Conservation (phyloP, 768 basidiomycete genomes). For the Royoungia palumana region DNA sequence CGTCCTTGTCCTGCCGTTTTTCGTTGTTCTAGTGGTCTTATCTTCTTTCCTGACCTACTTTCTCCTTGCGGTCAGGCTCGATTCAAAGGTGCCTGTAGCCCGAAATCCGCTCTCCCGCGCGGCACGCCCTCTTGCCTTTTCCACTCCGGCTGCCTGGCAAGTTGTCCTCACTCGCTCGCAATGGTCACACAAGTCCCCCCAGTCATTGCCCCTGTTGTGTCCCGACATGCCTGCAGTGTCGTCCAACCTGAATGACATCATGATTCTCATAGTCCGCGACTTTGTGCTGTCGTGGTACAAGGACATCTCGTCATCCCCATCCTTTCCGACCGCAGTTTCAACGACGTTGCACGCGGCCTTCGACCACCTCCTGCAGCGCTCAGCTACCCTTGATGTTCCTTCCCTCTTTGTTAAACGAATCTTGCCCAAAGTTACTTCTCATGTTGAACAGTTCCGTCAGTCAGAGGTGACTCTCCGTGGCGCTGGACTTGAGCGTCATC, state of each 20-base stretch:
- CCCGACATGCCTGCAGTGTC: slow-evolving; percentile 65
- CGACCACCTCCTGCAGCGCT: slow-evolving; percentile 53
- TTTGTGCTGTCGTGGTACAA: slow-evolving; percentile 91
- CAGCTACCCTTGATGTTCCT: slow-evolving; percentile 63
- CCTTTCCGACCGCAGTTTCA: slow-evolving; percentile 87
- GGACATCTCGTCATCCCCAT: slow-evolving; percentile 77
- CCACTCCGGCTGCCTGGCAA: slow-evolving; percentile 94
- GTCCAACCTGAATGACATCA: slow-evolving; percentile 71
- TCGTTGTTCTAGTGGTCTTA: slow-evolving; percentile 47
- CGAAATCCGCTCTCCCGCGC: slow-evolving; percentile 47
- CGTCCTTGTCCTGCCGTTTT: slow-evolving; percentile 59
- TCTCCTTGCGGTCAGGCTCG: slow-evolving; percentile 57
- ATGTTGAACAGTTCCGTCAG: slow-evolving; percentile 86
- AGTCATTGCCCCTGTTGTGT: slow-evolving; percentile 62
- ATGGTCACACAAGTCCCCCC: slow-evolving; percentile 76
- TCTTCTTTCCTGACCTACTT: slow-evolving; percentile 53
- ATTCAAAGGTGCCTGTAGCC: slow-evolving; percentile 37
- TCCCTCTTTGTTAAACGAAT: slow-evolving; percentile 78
- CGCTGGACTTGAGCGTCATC: slow-evolving; percentile 71
- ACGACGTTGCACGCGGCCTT: slow-evolving; percentile 65
- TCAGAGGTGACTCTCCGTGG: slow-evolving; percentile 86
- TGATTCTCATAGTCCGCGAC: slow-evolving; percentile 78
- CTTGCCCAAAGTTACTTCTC: slow-evolving; percentile 83
- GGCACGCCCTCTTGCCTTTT: slow-evolving; percentile 78
- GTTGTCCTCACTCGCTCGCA: slow-evolving; percentile 84